phyloP scores from a whole-genome alignment of 2,329 filamentous ascomycete genomes.

The Anthostomella pinea region DNA sequence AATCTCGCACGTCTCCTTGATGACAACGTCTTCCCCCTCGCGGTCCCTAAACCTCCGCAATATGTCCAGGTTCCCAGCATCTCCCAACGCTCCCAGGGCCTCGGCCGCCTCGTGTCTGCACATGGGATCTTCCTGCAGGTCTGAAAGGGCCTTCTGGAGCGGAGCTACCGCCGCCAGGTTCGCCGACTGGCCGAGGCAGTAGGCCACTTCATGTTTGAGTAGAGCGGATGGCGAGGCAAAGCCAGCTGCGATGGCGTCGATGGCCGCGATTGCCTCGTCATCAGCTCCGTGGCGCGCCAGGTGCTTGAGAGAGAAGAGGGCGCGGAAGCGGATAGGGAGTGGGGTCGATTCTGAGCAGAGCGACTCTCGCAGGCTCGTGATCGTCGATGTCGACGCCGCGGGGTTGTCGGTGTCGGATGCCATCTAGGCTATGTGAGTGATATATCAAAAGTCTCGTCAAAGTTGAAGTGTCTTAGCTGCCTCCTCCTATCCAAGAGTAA shows the following conservation, averaged over 20 bases:
- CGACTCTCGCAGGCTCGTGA: conserved; percentile 66
- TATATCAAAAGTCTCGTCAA: too few relatives aligned
- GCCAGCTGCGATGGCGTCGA: conserved; percentile 82
- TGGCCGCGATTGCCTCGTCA: conserved; percentile 56
- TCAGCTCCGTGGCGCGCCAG: conserved; percentile 68
- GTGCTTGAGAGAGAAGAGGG: conserved; percentile 96
- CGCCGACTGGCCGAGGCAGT: conserved; percentile 89
- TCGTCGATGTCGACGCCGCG: too few relatives aligned
- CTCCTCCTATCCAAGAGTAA: not conserved
- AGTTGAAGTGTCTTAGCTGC: not conserved
- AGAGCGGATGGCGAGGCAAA: conserved; percentile 84
- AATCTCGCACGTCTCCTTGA: conserved; percentile 96
- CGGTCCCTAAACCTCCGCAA: conserved; percentile 73
- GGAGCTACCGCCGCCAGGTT: conserved; percentile 72
- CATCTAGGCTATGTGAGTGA: too few relatives aligned
- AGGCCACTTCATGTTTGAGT: conserved; percentile 94
- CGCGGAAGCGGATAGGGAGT: conserved; percentile 87
- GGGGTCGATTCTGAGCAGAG: conserved; percentile 78
- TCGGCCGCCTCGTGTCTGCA: conserved; percentile 95
- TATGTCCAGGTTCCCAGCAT: conserved; percentile 69
- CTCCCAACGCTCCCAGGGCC: conserved; percentile 83
- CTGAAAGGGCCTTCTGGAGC: conserved; percentile 69
- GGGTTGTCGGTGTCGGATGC: conserved; percentile 20
- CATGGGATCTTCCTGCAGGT: conserved; percentile 87
- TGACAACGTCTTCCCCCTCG: conserved; percentile 69